Evolutionary conservation across 2,329 filamentous ascomycete genomes (phyloP).

Genomic region (Paracorniculantispora psalliotae): DNA sequence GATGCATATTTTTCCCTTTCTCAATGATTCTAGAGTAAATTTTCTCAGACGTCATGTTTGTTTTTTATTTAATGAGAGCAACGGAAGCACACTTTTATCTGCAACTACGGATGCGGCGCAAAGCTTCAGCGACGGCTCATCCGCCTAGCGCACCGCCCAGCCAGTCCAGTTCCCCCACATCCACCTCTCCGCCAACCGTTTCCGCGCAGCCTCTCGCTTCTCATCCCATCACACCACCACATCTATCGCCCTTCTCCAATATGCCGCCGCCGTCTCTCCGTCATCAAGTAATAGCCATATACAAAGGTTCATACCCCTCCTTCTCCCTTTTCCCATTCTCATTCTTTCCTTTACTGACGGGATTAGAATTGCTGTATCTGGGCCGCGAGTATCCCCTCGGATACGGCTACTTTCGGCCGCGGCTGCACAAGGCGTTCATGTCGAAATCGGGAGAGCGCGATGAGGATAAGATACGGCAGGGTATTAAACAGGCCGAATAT

Average conservation of each 20-base stretch:
- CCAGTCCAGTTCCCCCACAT: no score
- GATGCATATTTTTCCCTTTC: no score
- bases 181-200: no score
- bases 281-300: conserved; percentile 75
- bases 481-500: conserved; percentile 74
- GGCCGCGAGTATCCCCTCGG: conserved; percentile 85
- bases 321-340: not conserved
- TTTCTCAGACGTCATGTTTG: no score
- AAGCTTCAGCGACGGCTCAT: no score
- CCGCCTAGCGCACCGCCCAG: no score
- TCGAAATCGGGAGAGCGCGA: conserved; percentile 66
- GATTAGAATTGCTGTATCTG: conserved; percentile 82
- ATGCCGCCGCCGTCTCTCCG: conserved; percentile 44
- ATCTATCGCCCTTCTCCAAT: not conserved
- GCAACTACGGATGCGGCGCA: no score
- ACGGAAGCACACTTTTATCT: no score
- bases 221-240: not conserved
- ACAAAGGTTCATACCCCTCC: conserved; percentile 64
- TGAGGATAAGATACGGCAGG: conserved; percentile 68
- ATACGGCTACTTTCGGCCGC: conserved; percentile 71
- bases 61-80: no score
- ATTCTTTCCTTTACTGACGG: no score
- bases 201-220: not conserved
- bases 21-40: no score
- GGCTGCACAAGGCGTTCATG: conserved; percentile 81